Percentiles rank a stretch among this genome's conserved stretches.
phyloP scores from a whole-genome alignment of 331 rosid species.

The Rosa hybrid region DNA sequence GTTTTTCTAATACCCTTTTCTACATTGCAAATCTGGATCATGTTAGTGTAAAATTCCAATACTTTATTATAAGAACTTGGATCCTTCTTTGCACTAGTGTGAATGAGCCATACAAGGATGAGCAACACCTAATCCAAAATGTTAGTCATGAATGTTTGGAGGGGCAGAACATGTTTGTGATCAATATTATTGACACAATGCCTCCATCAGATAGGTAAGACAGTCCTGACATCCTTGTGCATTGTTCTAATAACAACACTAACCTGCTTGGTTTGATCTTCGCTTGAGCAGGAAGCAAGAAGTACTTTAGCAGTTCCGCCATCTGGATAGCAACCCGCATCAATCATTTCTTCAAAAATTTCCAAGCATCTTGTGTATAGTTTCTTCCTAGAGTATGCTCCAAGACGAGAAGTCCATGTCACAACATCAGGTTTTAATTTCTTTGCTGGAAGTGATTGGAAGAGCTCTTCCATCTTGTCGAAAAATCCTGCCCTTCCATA shows the following conservation, averaged over 20 bases:
- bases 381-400: conserved; percentile 89
- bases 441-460: conserved; percentile 48
- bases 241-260: conserved; percentile 73
- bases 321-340: conserved; percentile 90
- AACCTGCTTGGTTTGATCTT: conserved; percentile 76
- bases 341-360: conserved; percentile 91
- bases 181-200: neutral
- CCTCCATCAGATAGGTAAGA: conserved; percentile 44
- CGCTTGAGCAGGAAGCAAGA: conserved; percentile 74
- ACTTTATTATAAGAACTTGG: neutral
- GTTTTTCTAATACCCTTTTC: neutral
- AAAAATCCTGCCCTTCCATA: conserved; percentile 85
- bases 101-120: neutral
- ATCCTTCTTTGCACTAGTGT: neutral
- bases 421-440: conserved; percentile 84
- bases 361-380: conserved; percentile 70
- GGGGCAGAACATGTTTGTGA: neutral
- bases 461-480: conserved; percentile 70
- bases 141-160: neutral
- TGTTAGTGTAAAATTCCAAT: neutral
- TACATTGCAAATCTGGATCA: neutral
- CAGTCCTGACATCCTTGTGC: conserved; percentile 65
- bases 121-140: neutral
- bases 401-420: conserved; percentile 92
- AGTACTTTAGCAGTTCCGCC: conserved; percentile 88